A percentile compares a stretch with the other conserved stretches of the same genome.
These are phyloP conservation scores for Ceratobasidium sp. DNA, from an alignment of 1,284 basidiomycete genomes.

Conservation along the genomic window DNA sequence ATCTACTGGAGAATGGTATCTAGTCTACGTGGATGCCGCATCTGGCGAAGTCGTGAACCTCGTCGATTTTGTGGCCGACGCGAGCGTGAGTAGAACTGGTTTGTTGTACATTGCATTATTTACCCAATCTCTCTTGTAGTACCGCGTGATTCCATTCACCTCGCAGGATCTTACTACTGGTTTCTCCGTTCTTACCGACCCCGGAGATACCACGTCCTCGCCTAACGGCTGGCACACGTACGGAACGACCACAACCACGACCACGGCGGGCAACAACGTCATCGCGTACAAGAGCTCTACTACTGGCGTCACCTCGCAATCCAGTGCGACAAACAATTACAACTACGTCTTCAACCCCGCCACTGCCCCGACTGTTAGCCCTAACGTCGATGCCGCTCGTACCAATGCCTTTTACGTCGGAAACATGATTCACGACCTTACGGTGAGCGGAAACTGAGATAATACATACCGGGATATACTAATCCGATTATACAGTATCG, in stretches of 20 bases:
- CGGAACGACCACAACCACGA: not conserved
- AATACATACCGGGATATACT: too few species aligned
- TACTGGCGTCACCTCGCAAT: slow-evolving; percentile 7
- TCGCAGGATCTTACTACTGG: slow-evolving; percentile 54
- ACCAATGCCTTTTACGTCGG: slow-evolving; percentile 27
- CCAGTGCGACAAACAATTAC: slow-evolving; percentile 36
- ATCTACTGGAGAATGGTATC: slow-evolving; percentile 63
- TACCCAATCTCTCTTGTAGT: slow-evolving; percentile 52
- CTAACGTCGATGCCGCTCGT: slow-evolving; percentile 43
- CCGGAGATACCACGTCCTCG: slow-evolving; percentile 43
- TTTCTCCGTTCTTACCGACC: slow-evolving; percentile 33
- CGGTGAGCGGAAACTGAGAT: not conserved
- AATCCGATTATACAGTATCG: slow-evolving; percentile 13
- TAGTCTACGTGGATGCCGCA: slow-evolving; percentile 62
- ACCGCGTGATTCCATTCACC: slow-evolving; percentile 62
- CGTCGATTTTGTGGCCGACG: slow-evolving; percentile 7
- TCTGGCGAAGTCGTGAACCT: slow-evolving; percentile 14
- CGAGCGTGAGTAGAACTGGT: slow-evolving; percentile 4
- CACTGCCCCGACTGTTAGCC: not conserved
- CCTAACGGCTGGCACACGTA: slow-evolving; percentile 47
- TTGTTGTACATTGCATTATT: not conserved
- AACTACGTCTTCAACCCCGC: slow-evolving; percentile 31
- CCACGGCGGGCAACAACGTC: slow-evolving; percentile 46
- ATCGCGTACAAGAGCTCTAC: slow-evolving; percentile 39
- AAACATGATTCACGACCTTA: slow-evolving; percentile 33